Evolutionary conservation across 352 stramenopile genomes (phyloP).

Genomic region (Phytophthora fragariae): DNA sequence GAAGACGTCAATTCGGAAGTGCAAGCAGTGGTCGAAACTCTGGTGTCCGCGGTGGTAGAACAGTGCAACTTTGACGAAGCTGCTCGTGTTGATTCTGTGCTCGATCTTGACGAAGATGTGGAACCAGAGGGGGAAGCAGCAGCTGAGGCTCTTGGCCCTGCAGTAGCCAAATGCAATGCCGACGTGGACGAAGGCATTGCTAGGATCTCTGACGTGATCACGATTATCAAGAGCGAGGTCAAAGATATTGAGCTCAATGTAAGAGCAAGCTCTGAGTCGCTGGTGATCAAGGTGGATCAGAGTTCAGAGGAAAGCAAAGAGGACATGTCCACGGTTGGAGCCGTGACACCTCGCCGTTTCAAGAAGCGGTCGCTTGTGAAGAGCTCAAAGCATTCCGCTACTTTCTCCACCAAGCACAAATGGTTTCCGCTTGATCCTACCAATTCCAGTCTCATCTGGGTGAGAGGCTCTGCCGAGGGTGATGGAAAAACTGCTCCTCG

Average conservation of each 20-base stretch:
- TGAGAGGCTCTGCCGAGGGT: conserved; percentile 5
- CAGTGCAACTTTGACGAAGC: neutral
- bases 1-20: conserved; percentile 1
- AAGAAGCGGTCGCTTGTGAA: conserved; percentile 7
- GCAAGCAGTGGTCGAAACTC: neutral
- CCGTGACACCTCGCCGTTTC: neutral
- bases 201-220: neutral
- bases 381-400: neutral
- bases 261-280: neutral
- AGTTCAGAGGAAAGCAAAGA: neutral
- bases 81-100: neutral
- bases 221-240: neutral
- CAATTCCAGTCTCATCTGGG: conserved; percentile 35
- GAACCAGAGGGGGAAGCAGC: too few relatives aligned
- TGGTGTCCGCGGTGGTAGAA: conserved; percentile 1
- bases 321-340: neutral
- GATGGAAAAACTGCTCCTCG: conserved; percentile 16
- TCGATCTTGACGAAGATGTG: too few relatives aligned
- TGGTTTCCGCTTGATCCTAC: conserved; percentile 33
- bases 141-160: neutral
- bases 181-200: neutral
- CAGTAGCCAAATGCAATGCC: neutral
- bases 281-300: neutral
- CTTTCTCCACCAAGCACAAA: neutral
- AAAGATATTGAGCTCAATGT: neutral